These are phyloP conservation scores for Dioszegia aurantiaca DNA, from an alignment of 768 basidiomycete genomes.

Conservation along the genomic window DNA sequence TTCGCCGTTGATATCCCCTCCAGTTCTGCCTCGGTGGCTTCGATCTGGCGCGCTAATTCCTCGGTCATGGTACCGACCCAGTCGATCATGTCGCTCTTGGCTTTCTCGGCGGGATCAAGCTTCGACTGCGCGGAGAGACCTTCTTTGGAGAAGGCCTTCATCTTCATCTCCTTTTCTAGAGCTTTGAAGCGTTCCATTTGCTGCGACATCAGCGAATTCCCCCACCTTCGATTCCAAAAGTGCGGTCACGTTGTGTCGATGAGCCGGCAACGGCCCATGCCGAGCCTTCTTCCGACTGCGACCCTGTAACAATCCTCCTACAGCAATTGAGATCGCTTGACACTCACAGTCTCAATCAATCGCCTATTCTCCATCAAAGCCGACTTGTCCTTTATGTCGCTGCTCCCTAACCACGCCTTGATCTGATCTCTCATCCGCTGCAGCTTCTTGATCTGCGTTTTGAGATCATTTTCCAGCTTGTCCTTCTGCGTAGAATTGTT, in stretches of 20 bases:
- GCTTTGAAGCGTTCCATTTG: slow-evolving; percentile 99
- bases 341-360: slow-evolving; percentile 87
- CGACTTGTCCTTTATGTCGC: slow-evolving; percentile 98
- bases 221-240: background rate
- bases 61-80: slow-evolving; percentile 90
- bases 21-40: slow-evolving; percentile 89
- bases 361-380: slow-evolving; percentile 85
- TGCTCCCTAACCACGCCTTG: slow-evolving; percentile 93
- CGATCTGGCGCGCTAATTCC: slow-evolving; percentile 86
- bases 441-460: slow-evolving; percentile 97
- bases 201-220: slow-evolving; percentile 54
- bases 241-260: background rate
- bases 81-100: slow-evolving; percentile 76
- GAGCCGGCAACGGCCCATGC: too few species aligned
- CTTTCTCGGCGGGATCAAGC: slow-evolving; percentile 94
- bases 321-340: background rate
- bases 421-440: slow-evolving; percentile 81
- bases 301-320: background rate
- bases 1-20: slow-evolving; percentile 71
- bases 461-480: slow-evolving; percentile 91
- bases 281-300: too few species aligned
- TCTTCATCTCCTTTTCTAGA: slow-evolving; percentile 99
- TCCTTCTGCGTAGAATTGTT: slow-evolving; percentile 98
- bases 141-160: slow-evolving; percentile 98
- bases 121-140: slow-evolving; percentile 90